Evolutionary conservation across 2,329 filamentous ascomycete genomes (phyloP).

Genomic region (Cercospora sp.): DNA sequence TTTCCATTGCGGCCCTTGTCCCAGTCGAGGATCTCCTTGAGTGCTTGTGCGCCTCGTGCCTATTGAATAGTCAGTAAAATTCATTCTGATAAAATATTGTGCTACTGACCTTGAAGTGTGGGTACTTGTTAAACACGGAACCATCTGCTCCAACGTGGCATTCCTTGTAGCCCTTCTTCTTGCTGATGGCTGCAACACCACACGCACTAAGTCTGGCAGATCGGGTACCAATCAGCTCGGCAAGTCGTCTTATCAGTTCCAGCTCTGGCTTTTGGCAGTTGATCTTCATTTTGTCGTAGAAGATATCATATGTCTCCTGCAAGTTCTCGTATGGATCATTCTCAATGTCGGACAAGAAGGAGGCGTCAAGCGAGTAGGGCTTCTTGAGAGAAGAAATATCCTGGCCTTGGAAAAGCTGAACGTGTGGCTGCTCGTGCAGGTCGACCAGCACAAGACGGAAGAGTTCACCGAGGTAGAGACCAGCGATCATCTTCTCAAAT

Average conservation of each 20-base stretch:
- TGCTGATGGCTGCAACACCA: conserved; percentile 93
- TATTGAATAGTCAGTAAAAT: conserved; percentile 18
- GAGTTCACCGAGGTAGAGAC: conserved; percentile 49
- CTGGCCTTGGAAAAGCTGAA: conserved; percentile 78
- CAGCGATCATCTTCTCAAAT: conserved; percentile 50
- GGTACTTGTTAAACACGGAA: conserved; percentile 98
- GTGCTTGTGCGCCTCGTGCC: conserved; percentile 78
- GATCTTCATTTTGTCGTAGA: conserved; percentile 73
- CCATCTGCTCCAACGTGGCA: conserved; percentile 97
- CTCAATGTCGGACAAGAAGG: conserved; percentile 90
- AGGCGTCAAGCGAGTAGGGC: conserved; percentile 86
- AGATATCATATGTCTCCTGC: conserved; percentile 80
- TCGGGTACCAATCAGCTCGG: conserved; percentile 92
- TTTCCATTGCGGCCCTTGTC: conserved; percentile 69
- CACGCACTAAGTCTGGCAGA: conserved; percentile 90
- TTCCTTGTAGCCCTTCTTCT: conserved; percentile 84
- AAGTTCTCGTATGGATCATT: conserved; percentile 95
- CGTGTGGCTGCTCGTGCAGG: conserved; percentile 60
- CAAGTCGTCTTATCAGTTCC: conserved; percentile 82
- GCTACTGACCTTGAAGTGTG: conserved; percentile 74
- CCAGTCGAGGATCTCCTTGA: conserved; percentile 96
- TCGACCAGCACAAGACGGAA: conserved; percentile 49
- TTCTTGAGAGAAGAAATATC: conserved; percentile 78
- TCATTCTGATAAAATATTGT: neutral
- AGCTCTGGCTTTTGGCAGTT: conserved; percentile 73